These are phyloP conservation scores for Fraxinus pennsylvanica DNA, from an alignment of 257 asterid species.

Conservation along the genomic window DNA sequence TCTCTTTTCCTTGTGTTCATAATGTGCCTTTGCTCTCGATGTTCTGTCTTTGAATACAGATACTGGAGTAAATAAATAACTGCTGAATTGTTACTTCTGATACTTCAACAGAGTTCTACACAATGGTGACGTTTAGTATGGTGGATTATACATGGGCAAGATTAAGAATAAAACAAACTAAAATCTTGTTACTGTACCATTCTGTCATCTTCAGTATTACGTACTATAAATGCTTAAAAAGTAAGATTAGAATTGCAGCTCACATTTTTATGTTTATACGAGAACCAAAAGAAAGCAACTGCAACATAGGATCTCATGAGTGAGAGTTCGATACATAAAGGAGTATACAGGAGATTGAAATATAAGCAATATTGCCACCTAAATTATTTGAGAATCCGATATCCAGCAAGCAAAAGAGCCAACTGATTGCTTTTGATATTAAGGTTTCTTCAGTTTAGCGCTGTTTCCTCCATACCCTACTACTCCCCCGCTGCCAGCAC, in stretches of 20 bases:
- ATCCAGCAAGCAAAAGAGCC: background rate
- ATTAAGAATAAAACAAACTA: too few relatives aligned
- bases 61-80: background rate
- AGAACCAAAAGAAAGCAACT: background rate
- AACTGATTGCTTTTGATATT: slow-evolving; percentile 1
- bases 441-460: slow-evolving; percentile 9
- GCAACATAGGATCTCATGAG: background rate
- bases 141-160: too few relatives aligned
- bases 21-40: background rate
- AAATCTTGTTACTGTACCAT: too few relatives aligned
- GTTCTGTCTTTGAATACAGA: background rate
- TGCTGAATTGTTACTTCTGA: background rate
- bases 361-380: slow-evolving; percentile 1
- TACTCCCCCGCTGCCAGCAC: slow-evolving; percentile 13
- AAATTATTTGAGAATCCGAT: background rate
- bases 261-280: slow-evolving; percentile 3
- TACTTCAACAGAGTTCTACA: background rate
- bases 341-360: background rate
- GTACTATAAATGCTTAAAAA: background rate
- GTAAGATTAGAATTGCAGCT: background rate
- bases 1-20: background rate
- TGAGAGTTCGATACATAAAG: background rate
- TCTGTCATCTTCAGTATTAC: background rate
- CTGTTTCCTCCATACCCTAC: background rate
- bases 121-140: background rate